Base-by-base conservation (phyloP, 768 basidiomycete species). In the Amanita subjunquillea region DNA sequence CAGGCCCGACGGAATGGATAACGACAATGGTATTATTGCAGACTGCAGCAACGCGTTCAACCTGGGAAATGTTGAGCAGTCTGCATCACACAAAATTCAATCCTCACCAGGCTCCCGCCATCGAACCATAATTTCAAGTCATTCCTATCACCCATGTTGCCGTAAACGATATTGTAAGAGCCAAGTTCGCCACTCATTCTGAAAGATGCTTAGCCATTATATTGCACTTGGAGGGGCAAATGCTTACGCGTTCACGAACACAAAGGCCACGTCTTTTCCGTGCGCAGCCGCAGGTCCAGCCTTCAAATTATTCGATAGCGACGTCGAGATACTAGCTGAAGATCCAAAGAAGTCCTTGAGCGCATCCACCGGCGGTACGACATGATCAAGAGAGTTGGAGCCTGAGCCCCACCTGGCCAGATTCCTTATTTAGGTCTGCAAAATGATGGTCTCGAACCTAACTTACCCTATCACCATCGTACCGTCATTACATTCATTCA, bases 1-100 rank as follows among this genome's bases (percentile, higher is more conserved):
- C 76, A 0, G 85, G 83, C 3, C 91, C 91, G 30, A 90, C 85
- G 6, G 80, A 80, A 65, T 91, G 83, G 2, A 87, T 69, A 13
- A 94, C 78, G 23, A 91, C 92, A 50, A 93, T 76, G 4, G 87
- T 90, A 63, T 90, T 90, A 56, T 70, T 77, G 65, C 82, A 83
- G 0, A 79, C 75, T 4, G 78, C 72, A 0, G 91, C 89, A 3
- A 85, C 82, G 0, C 72, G 65, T 52, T 74, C 58, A 63, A 73
- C 55, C 83, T 73, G 29, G 5, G 22, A 10, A 51, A 74, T 57
- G 8, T 63, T 50, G 48, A 68, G 64, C 32, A 27, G 5, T 6
- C 27, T 29, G 23, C 6, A 3, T 40, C 15, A 15, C 17, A 65
- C 56, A 62, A 23, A 20, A 45, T 20, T 37, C 1, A 22, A 27